Conservation (phyloP, 176 grass and related monocot species). For the Puya raimondii region DNA sequence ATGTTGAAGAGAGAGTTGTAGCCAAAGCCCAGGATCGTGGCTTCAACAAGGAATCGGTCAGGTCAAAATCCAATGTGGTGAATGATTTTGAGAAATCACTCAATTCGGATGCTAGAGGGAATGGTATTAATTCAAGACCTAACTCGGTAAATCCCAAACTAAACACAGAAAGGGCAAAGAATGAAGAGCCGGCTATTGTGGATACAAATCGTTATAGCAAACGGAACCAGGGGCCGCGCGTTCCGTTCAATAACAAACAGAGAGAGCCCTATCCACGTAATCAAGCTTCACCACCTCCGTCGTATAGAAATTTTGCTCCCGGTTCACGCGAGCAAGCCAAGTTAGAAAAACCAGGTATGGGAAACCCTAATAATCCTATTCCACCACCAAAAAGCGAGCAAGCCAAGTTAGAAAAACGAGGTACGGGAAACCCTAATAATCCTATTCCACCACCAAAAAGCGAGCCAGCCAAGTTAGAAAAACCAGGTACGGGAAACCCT, state of each 20-base stretch:
- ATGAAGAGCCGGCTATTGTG: background rate
- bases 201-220: slow-evolving; percentile 5
- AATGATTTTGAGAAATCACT: background rate
- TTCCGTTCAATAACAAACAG: slow-evolving; percentile 19
- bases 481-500: background rate
- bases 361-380: slow-evolving; percentile 13
- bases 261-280: background rate
- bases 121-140: background rate
- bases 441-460: slow-evolving; percentile 15
- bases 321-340: background rate
- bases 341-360: background rate
- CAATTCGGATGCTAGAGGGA: background rate
- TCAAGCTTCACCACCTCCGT: background rate
- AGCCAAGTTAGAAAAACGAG: background rate
- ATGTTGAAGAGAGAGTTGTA: slow-evolving; percentile 1
- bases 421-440: slow-evolving; percentile 6
- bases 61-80: too few species aligned
- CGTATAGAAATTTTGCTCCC: background rate
- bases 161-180: background rate
- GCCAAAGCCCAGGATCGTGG: background rate
- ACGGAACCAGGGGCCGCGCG: background rate
- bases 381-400: slow-evolving; percentile 7
- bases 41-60: background rate
- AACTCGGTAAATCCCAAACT: background rate
- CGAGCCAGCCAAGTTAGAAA: background rate